These are phyloP conservation scores for Mycotypha africana DNA, from an alignment of 371 early-diverging fungal species.

Conservation along the genomic window DNA sequence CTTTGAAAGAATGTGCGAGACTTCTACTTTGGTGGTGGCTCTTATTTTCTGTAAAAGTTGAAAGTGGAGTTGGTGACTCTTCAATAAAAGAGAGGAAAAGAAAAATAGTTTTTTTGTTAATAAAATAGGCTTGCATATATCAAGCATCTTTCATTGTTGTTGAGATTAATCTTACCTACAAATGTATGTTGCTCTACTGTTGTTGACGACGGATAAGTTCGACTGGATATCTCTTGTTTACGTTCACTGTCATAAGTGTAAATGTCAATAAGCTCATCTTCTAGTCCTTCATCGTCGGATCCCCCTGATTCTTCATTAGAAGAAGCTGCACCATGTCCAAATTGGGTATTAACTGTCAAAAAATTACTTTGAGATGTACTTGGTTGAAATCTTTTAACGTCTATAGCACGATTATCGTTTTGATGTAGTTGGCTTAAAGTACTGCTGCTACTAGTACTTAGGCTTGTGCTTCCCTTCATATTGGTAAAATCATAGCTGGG, in stretches of 20 bases:
- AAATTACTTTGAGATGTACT: conserved; percentile 10
- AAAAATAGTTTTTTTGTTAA: not conserved
- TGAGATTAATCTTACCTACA: not conserved
- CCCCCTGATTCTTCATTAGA: conserved; percentile 20
- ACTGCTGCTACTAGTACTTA: no score
- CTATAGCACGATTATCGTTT: no score
- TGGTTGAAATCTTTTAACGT: no score
- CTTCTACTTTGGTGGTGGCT: not conserved
- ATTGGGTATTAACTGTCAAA: conserved; percentile 2
- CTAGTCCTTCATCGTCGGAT: conserved; percentile 14
- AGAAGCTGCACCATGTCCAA: conserved; percentile 5
- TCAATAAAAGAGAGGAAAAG: not conserved
- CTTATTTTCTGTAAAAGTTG: conserved; percentile 1
- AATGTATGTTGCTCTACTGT: not conserved
- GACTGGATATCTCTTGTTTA: conserved; percentile 2
- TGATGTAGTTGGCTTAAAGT: no score
- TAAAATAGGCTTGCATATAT: not conserved
- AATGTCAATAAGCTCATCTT: no score
- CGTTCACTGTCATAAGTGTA: not conserved
- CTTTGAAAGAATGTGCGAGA: conserved; percentile 5
- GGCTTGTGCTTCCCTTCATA: no score
- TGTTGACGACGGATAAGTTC: not conserved
- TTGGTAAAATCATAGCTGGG: no score
- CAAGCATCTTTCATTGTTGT: not conserved
- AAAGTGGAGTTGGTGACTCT: conserved; percentile 12